These are phyloP conservation scores for Gymnopilus dilepis DNA, from an alignment of 768 basidiomycete species.

Conservation along the genomic window DNA sequence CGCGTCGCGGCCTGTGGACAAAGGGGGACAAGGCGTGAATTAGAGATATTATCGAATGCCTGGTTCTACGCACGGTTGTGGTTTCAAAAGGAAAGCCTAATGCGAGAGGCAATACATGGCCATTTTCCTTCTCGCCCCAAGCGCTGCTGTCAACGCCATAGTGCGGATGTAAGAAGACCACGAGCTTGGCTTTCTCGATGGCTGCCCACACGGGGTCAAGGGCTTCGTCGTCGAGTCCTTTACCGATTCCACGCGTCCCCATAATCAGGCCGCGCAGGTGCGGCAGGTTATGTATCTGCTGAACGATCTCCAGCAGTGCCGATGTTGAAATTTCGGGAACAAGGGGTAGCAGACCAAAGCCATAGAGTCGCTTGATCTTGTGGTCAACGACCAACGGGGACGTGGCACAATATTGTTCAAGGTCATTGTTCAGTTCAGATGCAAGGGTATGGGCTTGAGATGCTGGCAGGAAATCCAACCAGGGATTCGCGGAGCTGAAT, in stretches of 20 bases:
- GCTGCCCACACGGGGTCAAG: constrained; percentile 87
- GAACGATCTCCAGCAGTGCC: constrained; percentile 65
- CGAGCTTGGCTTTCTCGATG: constrained; percentile 68
- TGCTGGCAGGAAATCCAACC: constrained; percentile 86
- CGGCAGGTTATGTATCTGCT: constrained; percentile 66
- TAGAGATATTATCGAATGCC: background rate
- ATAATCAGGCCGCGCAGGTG: constrained; percentile 81
- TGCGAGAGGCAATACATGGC: constrained; percentile 86
- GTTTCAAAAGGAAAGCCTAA: constrained; percentile 93
- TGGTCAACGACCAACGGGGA: constrained; percentile 48
- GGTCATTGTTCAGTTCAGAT: constrained; percentile 72
- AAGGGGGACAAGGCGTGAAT: background rate
- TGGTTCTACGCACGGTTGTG: constrained; percentile 65
- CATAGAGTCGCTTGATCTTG: constrained; percentile 71
- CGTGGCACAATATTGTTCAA: constrained; percentile 80
- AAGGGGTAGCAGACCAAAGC: constrained; percentile 84
- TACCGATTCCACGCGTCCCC: constrained; percentile 80
- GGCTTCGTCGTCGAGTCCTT: constrained; percentile 78
- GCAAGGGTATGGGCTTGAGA: constrained; percentile 70
- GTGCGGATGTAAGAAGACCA: constrained; percentile 87
- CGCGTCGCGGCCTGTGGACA: constrained; percentile 68
- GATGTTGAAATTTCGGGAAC: constrained; percentile 65
- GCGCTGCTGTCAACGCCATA: constrained; percentile 78
- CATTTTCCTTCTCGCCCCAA: constrained; percentile 81
- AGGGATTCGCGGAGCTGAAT: constrained; percentile 83